phyloP scores from a whole-genome alignment of 2,329 filamentous ascomycete species.

The Xylariaceae sp. region DNA sequence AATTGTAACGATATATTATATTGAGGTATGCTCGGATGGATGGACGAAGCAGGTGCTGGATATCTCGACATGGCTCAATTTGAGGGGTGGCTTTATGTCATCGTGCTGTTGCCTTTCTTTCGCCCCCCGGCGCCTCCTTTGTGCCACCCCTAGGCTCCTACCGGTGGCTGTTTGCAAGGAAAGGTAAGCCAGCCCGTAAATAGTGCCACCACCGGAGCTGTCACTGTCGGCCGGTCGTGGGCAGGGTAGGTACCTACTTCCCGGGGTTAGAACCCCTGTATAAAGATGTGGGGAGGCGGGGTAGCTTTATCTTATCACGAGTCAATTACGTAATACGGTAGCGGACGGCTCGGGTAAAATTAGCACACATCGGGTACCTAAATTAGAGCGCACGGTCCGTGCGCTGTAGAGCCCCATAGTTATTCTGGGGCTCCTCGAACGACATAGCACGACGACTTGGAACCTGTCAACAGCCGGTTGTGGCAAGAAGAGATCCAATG shows the following conservation, averaged over 20 bases:
- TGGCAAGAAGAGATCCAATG: too few relatives aligned
- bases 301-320: conserved; percentile 34
- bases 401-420: too few relatives aligned
- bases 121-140: neutral
- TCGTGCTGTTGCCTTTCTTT: conserved; percentile 26
- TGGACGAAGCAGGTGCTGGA: neutral
- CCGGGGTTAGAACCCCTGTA: neutral
- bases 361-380: too few relatives aligned
- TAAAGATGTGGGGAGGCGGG: conserved; percentile 19
- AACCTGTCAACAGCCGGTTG: too few relatives aligned
- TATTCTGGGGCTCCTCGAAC: too few relatives aligned
- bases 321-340: too few relatives aligned
- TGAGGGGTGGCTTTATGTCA: conserved; percentile 23
- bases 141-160: neutral
- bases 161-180: neutral
- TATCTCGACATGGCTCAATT: too few relatives aligned
- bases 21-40: neutral
- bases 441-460: too few relatives aligned
- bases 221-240: neutral
- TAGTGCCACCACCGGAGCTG: neutral
- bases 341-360: too few relatives aligned
- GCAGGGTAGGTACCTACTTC: neutral
- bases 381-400: too few relatives aligned
- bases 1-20: neutral
- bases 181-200: too few relatives aligned